Percentiles rank a stretch among this genome's conserved stretches.
Evolutionary conservation across 176 grass and related monocot species (phyloP).

Genomic region (Sorghum bicolor): Sorghum_bicolor_NCBIv3 NC_012870.2:61374501-61375000

Average conservation of each 20-base stretch:
- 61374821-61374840: constrained; percentile 73
- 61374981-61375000: constrained; percentile 64
- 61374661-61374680: background rate
- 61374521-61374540: background rate
- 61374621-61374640: background rate
- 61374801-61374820: constrained; percentile 89
- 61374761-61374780: constrained; percentile 65
- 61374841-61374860: constrained; percentile 50
- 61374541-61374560: background rate
- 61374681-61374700: constrained; percentile 75
- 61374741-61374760: constrained; percentile 60
- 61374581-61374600: background rate
- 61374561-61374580: background rate
- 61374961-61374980: constrained; percentile 44
- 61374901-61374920: background rate
- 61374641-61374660: background rate
- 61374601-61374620: background rate
- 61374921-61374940: background rate
- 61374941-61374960: background rate
- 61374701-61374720: constrained; percentile 80
- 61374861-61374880: background rate
- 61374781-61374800: constrained; percentile 66
- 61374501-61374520: background rate
- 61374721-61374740: constrained; percentile 65
- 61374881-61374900: background rate